Base-by-base conservation (phyloP, 2,329 filamentous ascomycete species). In the Alternaria triticimaculans region DNA sequence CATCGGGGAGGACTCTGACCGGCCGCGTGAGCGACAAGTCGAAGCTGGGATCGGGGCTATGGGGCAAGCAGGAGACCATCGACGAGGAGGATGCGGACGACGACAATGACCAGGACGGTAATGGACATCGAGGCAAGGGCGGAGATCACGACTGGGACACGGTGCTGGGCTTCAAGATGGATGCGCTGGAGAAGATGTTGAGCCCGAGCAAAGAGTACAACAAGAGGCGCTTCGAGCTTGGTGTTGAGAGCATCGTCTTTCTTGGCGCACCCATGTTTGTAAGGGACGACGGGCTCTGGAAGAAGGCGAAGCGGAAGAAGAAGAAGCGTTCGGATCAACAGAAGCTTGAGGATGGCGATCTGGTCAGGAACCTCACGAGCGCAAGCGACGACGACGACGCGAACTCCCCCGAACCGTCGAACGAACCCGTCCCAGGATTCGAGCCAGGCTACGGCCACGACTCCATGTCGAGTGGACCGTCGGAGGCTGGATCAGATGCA, bases 181-280 rank as follows among this genome's bases (percentile, higher is more conserved):
- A 80, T 50, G 78, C 77, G 23, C 69, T 82, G 28, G 78, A 80
- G 70, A 81, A 80, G 68, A 77, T 82, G 67, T 67, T 82, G 25
- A 78, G 72, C 59, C 80, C 80, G 8, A 69, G 67, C 46, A 74
- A 72, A 53, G 73, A 75, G 7, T 81, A 78, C 64, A 81, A 81
- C 60, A 82, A 81, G 73, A 68, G 75, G 25, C 71, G 76, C 33
- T 82, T 82, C 63, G 80, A 82, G 67, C 66, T 81, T 10, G 80
- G 79, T 2, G 76, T 81, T 4, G 80, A 82, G 64, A 75, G 77
- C 44, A 70, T 80, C 15, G 78, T 80, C 9, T 81, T 81, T 57
- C 71, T 82, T 2, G 80, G 80, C 25, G 77, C 78, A n/a, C 80
- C 80, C 23, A 81, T 80, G 76, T 82, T 80, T 65, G 76, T 80